Evolutionary conservation across 2,329 filamentous ascomycete species (phyloP), one percentile per base, ranked within the genome.

Genomic region (Penicillium sp.): DNA sequence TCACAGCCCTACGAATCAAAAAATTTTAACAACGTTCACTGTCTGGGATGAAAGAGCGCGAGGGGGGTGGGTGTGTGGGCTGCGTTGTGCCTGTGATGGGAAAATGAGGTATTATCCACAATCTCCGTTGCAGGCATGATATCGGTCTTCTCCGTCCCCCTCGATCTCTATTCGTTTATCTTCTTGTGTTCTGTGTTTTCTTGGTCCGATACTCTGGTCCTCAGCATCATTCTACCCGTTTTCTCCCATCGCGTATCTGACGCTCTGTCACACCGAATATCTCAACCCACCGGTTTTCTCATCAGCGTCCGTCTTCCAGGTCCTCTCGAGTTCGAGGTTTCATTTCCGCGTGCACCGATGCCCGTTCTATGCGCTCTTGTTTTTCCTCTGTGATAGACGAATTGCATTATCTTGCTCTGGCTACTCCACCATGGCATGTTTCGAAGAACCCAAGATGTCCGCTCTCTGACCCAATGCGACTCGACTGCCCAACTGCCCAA

Each of bases 1-100:
- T 59, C 54, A 51, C 52, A 71, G 71, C 72, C 72, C 70, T 72
- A 74, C 70, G 72, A 74, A 74, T 74, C 68, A 70, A 73, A 73
- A 73, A 67, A 61, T 70, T 66, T 70, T 67, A 66, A 60, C 64
- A 60, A 60, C 57, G 58, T 69, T 64, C 67, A 68, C 67, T 67
- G 67, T 64, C 65, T 41, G 51, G 51, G 51, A 46, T 44, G 41
- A 41, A 36, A 35, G 51, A 44, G 51, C n/a, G 24, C 27, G 33
- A 19, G 18, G 11, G 47, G 10, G 39, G 16, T 7, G 4, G 19
- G 18, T 27, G 22, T 11, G 10, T n/a, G 24, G 49, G 33, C 49
- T 41, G 50, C 37, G 50, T 52, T 52, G 36, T 41, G 24, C 19
- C 18, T 52, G 37, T 18, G 19, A 52, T 33, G 7, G 22, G 24